Evolutionary conservation across 164 flowering plant genomes (phyloP), one percentile per base, ranked within the genome.

Genomic region (Cinnamomum micranthum): DNA sequence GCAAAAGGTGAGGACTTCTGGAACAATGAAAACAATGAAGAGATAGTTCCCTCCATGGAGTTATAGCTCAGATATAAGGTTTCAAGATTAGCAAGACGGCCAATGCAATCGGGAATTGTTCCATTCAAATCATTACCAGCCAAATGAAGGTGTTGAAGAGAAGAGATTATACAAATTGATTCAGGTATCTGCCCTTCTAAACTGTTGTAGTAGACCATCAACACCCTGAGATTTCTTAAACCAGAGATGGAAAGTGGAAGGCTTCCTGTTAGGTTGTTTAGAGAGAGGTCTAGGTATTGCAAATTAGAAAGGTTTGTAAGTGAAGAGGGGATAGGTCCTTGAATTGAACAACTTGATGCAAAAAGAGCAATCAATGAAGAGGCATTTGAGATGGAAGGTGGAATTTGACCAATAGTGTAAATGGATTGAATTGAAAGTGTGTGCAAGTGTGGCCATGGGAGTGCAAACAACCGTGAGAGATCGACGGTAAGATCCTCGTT

Each of bases 291-390:
- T 69, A 80, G 65, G 6, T 17, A 12, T 27, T 72, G 68, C 25
- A 80, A 52, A 27, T 24, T 65, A 13, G 80, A 72, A 69, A 80
- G 82, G 52, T 80, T 71, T 22, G 75, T 28, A 19, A 74, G 35
- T 31, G 80, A 77, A 71, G 19, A 24, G 14, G 80, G 82, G 24
- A 77, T 23, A 2, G 80, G 60, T 69, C 82, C 82, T 67, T 80
- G 79, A 60, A 80, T 76, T 4, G 58, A 58, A 74, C 77, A 69
- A 24, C 75, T 50, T 6, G 51, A 22, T 6, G 66, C 73, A 3
- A 0, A 0, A 15, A 77, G 71, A 28, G 17, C 0, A 5, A 68
- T 50, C 51, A 80, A 74, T 9, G 52, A 41, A 19, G 79, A 24
- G 5, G 72, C 65, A 63, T 76, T 80, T 31, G 77, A 55, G 41